phyloP scores from a whole-genome alignment of 1,284 basidiomycete genomes.

The Ustilago loliicola region DNA sequence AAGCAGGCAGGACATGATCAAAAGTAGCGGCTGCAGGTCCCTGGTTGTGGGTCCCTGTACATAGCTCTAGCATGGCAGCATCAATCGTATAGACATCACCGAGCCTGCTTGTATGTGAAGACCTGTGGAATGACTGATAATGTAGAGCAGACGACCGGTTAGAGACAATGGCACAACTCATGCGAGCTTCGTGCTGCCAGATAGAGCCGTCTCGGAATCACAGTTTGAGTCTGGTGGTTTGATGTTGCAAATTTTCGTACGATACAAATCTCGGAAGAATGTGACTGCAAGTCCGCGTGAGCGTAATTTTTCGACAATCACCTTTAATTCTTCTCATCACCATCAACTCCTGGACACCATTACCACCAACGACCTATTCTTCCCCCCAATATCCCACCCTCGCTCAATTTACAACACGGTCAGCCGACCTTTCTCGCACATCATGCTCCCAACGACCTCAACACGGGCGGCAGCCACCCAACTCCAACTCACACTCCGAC shows the following conservation, averaged over 20 bases:
- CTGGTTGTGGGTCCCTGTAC: background rate
- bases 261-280: slow-evolving; percentile 14
- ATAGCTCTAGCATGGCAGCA: background rate
- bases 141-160: background rate
- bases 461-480: slow-evolving; percentile 4
- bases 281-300: background rate
- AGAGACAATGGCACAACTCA: background rate
- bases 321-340: background rate
- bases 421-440: background rate
- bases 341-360: background rate
- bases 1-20: background rate
- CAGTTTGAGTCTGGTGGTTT: background rate
- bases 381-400: too few species aligned
- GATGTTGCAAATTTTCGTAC: slow-evolving; percentile 21
- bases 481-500: slow-evolving; percentile 10
- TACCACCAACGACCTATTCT: too few species aligned
- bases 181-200: background rate
- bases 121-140: too few species aligned
- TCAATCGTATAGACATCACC: background rate
- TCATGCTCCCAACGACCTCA: slow-evolving; percentile 15
- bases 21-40: background rate
- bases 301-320: slow-evolving; percentile 7
- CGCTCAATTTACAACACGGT: background rate
- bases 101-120: background rate
- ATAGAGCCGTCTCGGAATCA: too few species aligned